Percentiles rank a stretch among this genome's conserved stretches.
These are phyloP conservation scores for Endoconidiophora polonica DNA, from an alignment of 2,329 filamentous ascomycete species.

Conservation along the genomic window DNA sequence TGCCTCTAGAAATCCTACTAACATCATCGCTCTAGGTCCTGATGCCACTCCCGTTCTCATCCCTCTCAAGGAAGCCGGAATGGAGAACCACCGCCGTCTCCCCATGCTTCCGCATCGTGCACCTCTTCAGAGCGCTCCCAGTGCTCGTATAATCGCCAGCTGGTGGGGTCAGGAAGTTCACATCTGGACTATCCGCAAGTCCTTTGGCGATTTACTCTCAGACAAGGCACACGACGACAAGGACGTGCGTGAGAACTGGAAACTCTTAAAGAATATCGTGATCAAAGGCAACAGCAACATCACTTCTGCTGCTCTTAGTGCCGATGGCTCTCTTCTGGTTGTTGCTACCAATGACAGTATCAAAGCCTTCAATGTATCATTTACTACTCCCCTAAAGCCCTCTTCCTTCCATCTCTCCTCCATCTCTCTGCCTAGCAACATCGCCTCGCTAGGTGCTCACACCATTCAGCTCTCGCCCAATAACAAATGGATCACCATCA, in stretches of 20 bases:
- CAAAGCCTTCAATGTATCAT: slow-evolving; percentile 49
- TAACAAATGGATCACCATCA: slow-evolving; percentile 49
- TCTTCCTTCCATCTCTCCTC: slow-evolving; percentile 55
- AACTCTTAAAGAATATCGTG: slow-evolving; percentile 52
- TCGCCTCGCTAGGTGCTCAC: slow-evolving; percentile 48
- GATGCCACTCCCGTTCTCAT: slow-evolving; percentile 72
- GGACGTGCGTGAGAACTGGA: slow-evolving; percentile 37
- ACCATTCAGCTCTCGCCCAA: slow-evolving; percentile 54
- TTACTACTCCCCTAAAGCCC: slow-evolving; percentile 27
- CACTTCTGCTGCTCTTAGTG: slow-evolving; percentile 54
- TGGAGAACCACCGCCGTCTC: slow-evolving; percentile 70
- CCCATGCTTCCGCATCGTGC: slow-evolving; percentile 70
- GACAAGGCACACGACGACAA: slow-evolving; percentile 23
- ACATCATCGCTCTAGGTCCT: slow-evolving; percentile 38
- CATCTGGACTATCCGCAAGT: slow-evolving; percentile 50
- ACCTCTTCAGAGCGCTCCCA: slow-evolving; percentile 54
- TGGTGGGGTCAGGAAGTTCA: slow-evolving; percentile 86
- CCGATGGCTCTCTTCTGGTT: slow-evolving; percentile 56
- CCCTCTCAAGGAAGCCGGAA: slow-evolving; percentile 54
- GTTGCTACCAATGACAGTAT: slow-evolving; percentile 58
- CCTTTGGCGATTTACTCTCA: slow-evolving; percentile 30
- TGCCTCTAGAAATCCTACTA: slow-evolving; percentile 18
- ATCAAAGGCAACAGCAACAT: slow-evolving; percentile 67
- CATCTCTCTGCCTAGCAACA: slow-evolving; percentile 41
- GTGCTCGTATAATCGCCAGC: slow-evolving; percentile 61